Evolutionary conservation across 2,329 filamentous ascomycete genomes (phyloP).

Genomic region (Tolypocladium cylindrosporum): DNA sequence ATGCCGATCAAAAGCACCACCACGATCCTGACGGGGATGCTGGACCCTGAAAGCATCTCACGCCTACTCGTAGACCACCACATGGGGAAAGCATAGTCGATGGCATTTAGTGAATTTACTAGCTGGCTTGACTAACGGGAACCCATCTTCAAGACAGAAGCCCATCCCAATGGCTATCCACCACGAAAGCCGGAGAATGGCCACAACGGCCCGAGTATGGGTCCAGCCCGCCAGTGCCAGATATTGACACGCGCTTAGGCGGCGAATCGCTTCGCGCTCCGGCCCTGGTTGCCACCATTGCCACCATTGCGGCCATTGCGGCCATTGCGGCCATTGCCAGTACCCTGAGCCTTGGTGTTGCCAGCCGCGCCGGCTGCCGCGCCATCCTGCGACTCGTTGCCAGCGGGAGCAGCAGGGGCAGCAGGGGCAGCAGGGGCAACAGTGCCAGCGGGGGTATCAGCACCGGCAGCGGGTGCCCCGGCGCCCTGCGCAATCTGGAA

Average conservation of each 20-base stretch:
- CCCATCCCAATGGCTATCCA: not conserved
- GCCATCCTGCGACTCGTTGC: not conserved
- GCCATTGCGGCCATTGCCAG: not conserved
- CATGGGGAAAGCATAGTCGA: not conserved
- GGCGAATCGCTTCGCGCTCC: not conserved
- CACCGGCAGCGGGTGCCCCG: not conserved
- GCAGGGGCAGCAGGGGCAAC: not conserved
- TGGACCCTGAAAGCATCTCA: too few relatives aligned
- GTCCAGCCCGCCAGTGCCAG: not conserved
- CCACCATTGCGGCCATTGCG: not conserved
- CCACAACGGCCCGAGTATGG: not conserved
- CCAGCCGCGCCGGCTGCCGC: not conserved
- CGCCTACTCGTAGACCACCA: not conserved
- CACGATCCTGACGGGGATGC: too few relatives aligned
- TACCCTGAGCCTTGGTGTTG: not conserved
- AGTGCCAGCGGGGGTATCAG: not conserved
- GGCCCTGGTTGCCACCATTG: not conserved
- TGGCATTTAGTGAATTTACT: too few relatives aligned
- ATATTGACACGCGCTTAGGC: not conserved
- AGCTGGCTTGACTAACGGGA: too few relatives aligned
- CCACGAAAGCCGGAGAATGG: not conserved
- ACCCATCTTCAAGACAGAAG: not conserved
- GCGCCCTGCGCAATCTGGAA: conserved; percentile 23
- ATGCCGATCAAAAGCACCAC: too few relatives aligned
- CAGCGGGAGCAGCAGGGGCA: not conserved